Evolutionary conservation across 805 yeast species (phyloP).

Genomic region (Yarrowia sp.): DNA sequence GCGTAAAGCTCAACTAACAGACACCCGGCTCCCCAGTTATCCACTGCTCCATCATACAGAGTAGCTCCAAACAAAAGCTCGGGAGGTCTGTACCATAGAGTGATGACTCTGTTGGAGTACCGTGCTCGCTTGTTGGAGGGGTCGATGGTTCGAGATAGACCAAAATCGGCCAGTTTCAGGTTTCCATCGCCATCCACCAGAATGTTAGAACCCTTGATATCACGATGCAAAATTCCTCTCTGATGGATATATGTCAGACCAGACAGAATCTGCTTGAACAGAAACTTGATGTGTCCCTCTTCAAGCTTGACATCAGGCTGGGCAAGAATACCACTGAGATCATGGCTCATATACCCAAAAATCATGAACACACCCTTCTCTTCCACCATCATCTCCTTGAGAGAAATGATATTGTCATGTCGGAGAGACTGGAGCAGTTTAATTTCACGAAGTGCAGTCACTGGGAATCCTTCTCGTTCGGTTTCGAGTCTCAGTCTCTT

Average conservation of each 20-base stretch:
- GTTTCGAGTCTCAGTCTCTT: slow-evolving; percentile 82
- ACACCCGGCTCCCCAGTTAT: slow-evolving; percentile 98
- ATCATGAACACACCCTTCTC: slow-evolving; percentile 78
- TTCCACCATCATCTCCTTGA: slow-evolving; percentile 90
- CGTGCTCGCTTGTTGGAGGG: slow-evolving; percentile 60
- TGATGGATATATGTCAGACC: slow-evolving; percentile 85
- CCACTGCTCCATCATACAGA: slow-evolving; percentile 87
- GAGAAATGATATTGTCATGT: slow-evolving; percentile 81
- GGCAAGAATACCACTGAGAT: slow-evolving; percentile 82
- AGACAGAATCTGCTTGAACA: slow-evolving; percentile 73
- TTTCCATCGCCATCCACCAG: slow-evolving; percentile 75
- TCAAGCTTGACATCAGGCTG: slow-evolving; percentile 71
- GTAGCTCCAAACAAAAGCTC: slow-evolving; percentile 91
- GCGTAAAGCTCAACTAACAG: slow-evolving; percentile 81
- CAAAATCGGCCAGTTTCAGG: slow-evolving; percentile 93
- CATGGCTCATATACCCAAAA: slow-evolving; percentile 93
- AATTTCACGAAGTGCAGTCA: slow-evolving; percentile 92
- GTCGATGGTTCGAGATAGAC: slow-evolving; percentile 68
- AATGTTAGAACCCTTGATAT: slow-evolving; percentile 93
- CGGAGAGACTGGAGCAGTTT: slow-evolving; percentile 80
- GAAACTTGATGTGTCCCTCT: slow-evolving; percentile 76
- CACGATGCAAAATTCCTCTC: slow-evolving; percentile 74
- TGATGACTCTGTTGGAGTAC: slow-evolving; percentile 93
- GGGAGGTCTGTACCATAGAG: slow-evolving; percentile 98
- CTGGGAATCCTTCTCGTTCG: slow-evolving; percentile 95